Percentiles rank a stretch among this genome's conserved stretches.
Evolutionary conservation across 2,329 filamentous ascomycete genomes (phyloP).

Genomic region (Nakataea oryzae): DNA sequence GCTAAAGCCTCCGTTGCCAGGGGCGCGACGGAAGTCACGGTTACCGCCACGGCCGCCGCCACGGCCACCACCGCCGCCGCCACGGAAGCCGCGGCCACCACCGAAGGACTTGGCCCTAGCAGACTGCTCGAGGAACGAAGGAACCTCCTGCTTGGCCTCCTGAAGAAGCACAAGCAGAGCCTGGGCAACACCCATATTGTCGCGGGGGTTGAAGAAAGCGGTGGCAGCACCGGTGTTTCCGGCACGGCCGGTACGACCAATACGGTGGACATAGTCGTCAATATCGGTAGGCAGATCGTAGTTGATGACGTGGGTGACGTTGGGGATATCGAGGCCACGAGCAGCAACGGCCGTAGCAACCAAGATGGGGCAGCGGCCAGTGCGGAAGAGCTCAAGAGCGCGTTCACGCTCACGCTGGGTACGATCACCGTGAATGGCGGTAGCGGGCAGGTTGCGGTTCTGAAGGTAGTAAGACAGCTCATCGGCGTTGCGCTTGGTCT

Average conservation of each 20-base stretch:
- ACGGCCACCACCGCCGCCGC: conserved; percentile 57
- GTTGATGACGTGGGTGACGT: conserved; percentile 96
- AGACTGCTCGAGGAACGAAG: conserved; percentile 90
- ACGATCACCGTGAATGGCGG: conserved; percentile 96
- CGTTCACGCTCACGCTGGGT: conserved; percentile 98
- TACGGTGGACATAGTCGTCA: conserved; percentile 96
- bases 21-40: conserved; percentile 73
- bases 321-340: conserved; percentile 83
- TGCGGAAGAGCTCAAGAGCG: conserved; percentile 95
- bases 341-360: conserved; percentile 96
- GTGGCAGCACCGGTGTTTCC: conserved; percentile 98
- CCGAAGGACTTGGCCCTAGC: conserved; percentile 87
- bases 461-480: conserved; percentile 96
- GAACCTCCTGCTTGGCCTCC: conserved; percentile 96
- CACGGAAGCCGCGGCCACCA: conserved; percentile 53
- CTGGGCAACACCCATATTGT: conserved; percentile 94
- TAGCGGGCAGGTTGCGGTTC: conserved; percentile 97
- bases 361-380: conserved; percentile 87
- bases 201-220: conserved; percentile 94
- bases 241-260: conserved; percentile 98
- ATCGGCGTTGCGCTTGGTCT: conserved; percentile 99
- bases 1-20: conserved; percentile 34
- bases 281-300: conserved; percentile 89
- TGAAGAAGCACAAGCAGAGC: conserved; percentile 96
- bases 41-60: conserved; percentile 61